phyloP scores from a whole-genome alignment of 1,139 yeast species.

The Schwanniomyces etchellsii region DNA sequence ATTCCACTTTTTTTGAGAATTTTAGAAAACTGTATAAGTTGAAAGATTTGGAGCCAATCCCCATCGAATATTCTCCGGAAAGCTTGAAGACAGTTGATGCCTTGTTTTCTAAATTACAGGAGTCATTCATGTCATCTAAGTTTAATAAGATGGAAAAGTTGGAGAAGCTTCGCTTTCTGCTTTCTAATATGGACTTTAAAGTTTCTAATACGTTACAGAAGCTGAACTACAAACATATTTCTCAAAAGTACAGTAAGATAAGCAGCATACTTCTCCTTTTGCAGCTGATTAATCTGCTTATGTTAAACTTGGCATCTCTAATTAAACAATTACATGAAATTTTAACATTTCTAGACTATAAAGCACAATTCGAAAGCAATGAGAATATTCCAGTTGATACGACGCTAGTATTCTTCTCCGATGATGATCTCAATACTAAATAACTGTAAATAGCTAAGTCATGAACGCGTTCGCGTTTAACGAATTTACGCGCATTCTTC shows the following conservation, averaged over 20 bases:
- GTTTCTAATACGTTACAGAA: not conserved
- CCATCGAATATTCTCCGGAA: slow-evolving; percentile 1
- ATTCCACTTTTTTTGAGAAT: slow-evolving; percentile 1
- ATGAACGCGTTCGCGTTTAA: too few relatives aligned
- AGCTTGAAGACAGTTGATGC: slow-evolving; percentile 3
- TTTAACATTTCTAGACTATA: not conserved
- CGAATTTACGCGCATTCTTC: too few relatives aligned
- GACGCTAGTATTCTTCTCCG: too few relatives aligned
- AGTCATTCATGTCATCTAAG: slow-evolving; percentile 5
- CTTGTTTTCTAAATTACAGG: slow-evolving; percentile 6
- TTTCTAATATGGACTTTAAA: too few relatives aligned
- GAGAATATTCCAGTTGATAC: too few relatives aligned
- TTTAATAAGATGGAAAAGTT: slow-evolving; percentile 2
- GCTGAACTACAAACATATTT: slow-evolving; percentile 2
- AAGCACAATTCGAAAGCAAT: too few relatives aligned
- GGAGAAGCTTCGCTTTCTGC: not conserved
- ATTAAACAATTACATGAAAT: slow-evolving; percentile 3
- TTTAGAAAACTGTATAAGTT: slow-evolving; percentile 1
- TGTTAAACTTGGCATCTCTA: slow-evolving; percentile 3
- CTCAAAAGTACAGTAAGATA: slow-evolving; percentile 3
- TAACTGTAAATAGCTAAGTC: too few relatives aligned
- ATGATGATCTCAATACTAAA: too few relatives aligned
- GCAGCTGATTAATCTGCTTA: slow-evolving; percentile 3
- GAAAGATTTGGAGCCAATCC: not conserved
- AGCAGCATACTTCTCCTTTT: slow-evolving; percentile 3